These are phyloP conservation scores for Colletotrichum sojae DNA, from an alignment of 2,329 filamentous ascomycete genomes.

Conservation along the genomic window DNA sequence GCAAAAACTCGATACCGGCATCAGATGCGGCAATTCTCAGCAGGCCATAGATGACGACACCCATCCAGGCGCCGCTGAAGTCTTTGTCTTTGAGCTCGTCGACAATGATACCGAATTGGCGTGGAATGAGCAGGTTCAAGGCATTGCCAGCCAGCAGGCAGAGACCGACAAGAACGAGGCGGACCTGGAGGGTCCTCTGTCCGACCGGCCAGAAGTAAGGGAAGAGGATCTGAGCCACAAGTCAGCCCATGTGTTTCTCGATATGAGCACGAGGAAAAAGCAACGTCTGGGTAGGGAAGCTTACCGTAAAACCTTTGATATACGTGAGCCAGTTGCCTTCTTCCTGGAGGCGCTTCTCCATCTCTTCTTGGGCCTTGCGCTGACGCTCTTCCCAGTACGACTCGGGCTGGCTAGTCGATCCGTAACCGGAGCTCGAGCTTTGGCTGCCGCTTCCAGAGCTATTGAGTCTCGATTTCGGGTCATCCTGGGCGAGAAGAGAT, in stretches of 20 bases:
- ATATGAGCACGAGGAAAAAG: neutral
- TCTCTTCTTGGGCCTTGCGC: slow-evolving; percentile 69
- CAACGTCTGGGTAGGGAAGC: slow-evolving; percentile 37
- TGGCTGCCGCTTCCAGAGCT: slow-evolving; percentile 43
- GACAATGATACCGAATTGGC: slow-evolving; percentile 84
- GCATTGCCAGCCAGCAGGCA: slow-evolving; percentile 80
- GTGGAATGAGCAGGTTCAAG: slow-evolving; percentile 83
- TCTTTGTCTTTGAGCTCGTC: slow-evolving; percentile 68
- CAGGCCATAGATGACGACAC: slow-evolving; percentile 65
- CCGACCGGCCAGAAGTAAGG: slow-evolving; percentile 85
- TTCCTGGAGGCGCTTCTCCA: slow-evolving; percentile 78
- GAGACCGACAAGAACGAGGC: slow-evolving; percentile 75
- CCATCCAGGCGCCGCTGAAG: slow-evolving; percentile 60
- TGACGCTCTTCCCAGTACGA: slow-evolving; percentile 68
- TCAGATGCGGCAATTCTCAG: slow-evolving; percentile 69
- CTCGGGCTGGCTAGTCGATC: slow-evolving; percentile 63
- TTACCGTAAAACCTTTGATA: slow-evolving; percentile 77
- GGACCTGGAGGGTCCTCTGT: slow-evolving; percentile 76
- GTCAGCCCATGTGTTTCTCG: slow-evolving; percentile 17
- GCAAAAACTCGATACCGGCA: slow-evolving; percentile 67
- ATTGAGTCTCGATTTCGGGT: slow-evolving; percentile 41
- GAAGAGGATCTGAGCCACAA: slow-evolving; percentile 72
- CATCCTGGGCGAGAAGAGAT: slow-evolving; percentile 62
- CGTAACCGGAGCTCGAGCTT: slow-evolving; percentile 54
- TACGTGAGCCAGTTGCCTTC: slow-evolving; percentile 85